Evolutionary conservation across 2,329 filamentous ascomycete species (phyloP).

Genomic region (Dendryphion nanum): DNA sequence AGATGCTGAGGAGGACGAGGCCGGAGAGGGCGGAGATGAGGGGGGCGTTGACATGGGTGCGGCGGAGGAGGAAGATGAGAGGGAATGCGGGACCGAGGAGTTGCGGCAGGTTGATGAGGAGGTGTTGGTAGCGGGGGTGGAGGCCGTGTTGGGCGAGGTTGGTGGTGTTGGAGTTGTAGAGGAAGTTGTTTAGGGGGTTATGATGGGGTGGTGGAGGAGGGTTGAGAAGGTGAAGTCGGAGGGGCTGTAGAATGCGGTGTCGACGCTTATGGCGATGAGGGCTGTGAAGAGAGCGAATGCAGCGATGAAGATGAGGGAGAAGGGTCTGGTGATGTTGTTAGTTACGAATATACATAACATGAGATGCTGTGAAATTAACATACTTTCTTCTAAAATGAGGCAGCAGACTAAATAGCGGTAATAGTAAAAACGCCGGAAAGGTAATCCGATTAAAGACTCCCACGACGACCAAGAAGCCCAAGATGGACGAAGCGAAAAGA

Average conservation of each 20-base stretch:
- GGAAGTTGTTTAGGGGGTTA: slow-evolving; percentile 55
- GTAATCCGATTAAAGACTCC: slow-evolving; percentile 97
- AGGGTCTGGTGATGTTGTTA: slow-evolving; percentile 44
- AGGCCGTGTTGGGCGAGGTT: slow-evolving; percentile 55
- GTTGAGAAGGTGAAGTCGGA: slow-evolving; percentile 64
- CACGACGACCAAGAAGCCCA: slow-evolving; percentile 79
- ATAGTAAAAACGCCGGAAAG: slow-evolving; percentile 86
- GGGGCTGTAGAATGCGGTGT: slow-evolving; percentile 76
- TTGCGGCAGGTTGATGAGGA: slow-evolving; percentile 52
- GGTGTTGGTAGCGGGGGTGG: slow-evolving; percentile 54
- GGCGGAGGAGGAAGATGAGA: slow-evolving; percentile 51
- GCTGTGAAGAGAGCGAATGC: slow-evolving; percentile 66
- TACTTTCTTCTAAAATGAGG: slow-evolving; percentile 83
- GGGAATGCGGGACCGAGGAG: slow-evolving; percentile 53
- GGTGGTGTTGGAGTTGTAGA: slow-evolving; percentile 48
- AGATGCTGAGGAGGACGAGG: slow-evolving; percentile 67
- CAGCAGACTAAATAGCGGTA: slow-evolving; percentile 79
- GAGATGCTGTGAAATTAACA: slow-evolving; percentile 10
- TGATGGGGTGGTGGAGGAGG: slow-evolving; percentile 54
- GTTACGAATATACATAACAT: slow-evolving; percentile 7
- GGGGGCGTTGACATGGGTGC: slow-evolving; percentile 51
- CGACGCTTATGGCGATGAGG: slow-evolving; percentile 71
- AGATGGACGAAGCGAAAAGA: slow-evolving; percentile 69
- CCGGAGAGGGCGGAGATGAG: slow-evolving; percentile 74
- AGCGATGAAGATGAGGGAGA: slow-evolving; percentile 61